Percentiles rank a stretch among this genome's conserved stretches.
Evolutionary conservation across 768 basidiomycete genomes (phyloP).

Genomic region (Lactarius vividus): DNA sequence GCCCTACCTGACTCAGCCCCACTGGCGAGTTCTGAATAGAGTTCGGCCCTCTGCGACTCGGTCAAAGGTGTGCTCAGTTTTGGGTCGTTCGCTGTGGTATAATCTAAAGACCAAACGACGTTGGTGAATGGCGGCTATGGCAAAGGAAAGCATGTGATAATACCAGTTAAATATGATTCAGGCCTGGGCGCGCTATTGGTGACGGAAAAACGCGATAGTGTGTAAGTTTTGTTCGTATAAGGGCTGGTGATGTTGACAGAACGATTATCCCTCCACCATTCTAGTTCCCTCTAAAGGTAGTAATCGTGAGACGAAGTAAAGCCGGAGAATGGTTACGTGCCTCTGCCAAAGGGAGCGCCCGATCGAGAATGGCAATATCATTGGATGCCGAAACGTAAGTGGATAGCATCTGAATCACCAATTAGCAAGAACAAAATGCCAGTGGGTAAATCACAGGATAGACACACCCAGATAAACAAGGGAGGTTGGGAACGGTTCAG

Average conservation of each 20-base stretch:
- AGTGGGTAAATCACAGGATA: background rate
- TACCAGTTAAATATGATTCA: conserved; percentile 72
- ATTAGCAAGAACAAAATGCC: background rate
- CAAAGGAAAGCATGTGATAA: conserved; percentile 23
- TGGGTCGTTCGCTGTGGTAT: conserved; percentile 70
- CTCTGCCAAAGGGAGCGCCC: conserved; percentile 85
- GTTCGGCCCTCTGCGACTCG: conserved; percentile 51
- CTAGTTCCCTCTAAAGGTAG: conserved; percentile 60
- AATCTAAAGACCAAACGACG: conserved; percentile 49
- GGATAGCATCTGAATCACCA: conserved; percentile 67
- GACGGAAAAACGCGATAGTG: conserved; percentile 71
- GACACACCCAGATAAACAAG: conserved; percentile 70
- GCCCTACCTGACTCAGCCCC: conserved; percentile 84
- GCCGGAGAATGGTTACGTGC: conserved; percentile 36
- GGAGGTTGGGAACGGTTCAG: conserved; percentile 92
- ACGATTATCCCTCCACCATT: conserved; percentile 81
- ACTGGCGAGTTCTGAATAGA: conserved; percentile 87
- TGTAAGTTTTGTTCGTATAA: conserved; percentile 61
- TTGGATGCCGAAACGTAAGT: conserved; percentile 72
- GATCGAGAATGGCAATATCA: conserved; percentile 69
- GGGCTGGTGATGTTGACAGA: conserved; percentile 66
- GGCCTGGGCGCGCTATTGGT: conserved; percentile 85
- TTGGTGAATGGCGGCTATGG: background rate
- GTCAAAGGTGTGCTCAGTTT: conserved; percentile 53
- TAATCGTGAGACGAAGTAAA: background rate